Evolutionary conservation across 495 filamentous ascomycete species (phyloP).

Genomic region (Aspergillus cavernicola): DNA sequence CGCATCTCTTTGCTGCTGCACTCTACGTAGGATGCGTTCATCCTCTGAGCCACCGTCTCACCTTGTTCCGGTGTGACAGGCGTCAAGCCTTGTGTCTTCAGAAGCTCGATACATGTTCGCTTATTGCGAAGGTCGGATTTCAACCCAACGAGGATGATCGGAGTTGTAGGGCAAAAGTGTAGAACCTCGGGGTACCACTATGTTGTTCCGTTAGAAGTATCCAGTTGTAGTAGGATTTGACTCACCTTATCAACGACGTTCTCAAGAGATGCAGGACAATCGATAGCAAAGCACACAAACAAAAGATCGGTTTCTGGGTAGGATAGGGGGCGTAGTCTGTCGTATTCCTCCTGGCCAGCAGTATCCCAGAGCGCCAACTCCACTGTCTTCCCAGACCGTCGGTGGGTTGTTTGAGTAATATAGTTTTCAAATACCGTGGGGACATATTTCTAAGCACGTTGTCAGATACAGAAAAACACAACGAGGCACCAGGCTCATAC

Average conservation of each 20-base stretch:
- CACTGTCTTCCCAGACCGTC: slow-evolving; percentile 81
- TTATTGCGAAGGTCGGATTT: slow-evolving; percentile 96
- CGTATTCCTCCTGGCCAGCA: slow-evolving; percentile 97
- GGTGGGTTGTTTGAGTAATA: slow-evolving; percentile 91
- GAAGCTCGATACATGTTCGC: slow-evolving; percentile 92
- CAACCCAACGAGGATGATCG: slow-evolving; percentile 88
- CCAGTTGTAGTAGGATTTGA: neutral
- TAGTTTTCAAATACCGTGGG: slow-evolving; percentile 99
- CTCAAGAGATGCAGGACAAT: slow-evolving; percentile 95
- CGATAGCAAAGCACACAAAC: slow-evolving; percentile 98
- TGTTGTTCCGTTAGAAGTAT: neutral
- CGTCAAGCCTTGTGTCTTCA: slow-evolving; percentile 94
- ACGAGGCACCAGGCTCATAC: neutral
- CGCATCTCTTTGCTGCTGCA: slow-evolving; percentile 97
- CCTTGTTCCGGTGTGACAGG: slow-evolving; percentile 92
- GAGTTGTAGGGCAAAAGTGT: slow-evolving; percentile 97
- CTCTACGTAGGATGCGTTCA: slow-evolving; percentile 94
- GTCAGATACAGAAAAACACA: slow-evolving; percentile 11
- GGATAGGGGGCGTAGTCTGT: slow-evolving; percentile 88
- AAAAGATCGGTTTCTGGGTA: slow-evolving; percentile 97
- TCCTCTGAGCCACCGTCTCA: slow-evolving; percentile 76
- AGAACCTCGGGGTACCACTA: slow-evolving; percentile 99
- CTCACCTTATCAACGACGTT: slow-evolving; percentile 98
- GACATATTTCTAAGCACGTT: slow-evolving; percentile 82
- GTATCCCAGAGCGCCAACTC: slow-evolving; percentile 98